Percentiles rank a stretch among this genome's conserved stretches.
phyloP scores from a whole-genome alignment of 2,329 filamentous ascomycete genomes.

The Ophiostoma ips region DNA sequence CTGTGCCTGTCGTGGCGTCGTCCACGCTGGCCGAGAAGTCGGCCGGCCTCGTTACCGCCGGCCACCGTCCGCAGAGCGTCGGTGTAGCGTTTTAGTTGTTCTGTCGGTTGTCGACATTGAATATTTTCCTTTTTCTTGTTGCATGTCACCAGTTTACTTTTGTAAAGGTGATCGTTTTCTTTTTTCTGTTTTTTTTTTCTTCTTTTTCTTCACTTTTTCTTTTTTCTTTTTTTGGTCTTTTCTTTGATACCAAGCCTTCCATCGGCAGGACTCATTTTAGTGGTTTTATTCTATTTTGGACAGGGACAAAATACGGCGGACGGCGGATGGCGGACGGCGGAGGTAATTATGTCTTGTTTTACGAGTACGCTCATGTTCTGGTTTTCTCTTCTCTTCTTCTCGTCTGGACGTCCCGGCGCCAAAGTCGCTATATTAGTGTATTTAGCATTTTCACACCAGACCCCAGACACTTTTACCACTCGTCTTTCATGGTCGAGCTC shows the following conservation, averaged over 20 bases:
- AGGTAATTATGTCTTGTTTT: background rate
- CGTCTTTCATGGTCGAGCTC: background rate
- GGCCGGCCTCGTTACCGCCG: background rate
- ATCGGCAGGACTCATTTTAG: background rate
- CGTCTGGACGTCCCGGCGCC: background rate
- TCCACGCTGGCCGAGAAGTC: background rate
- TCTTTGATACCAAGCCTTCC: constrained; percentile 6
- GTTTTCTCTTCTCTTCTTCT: background rate
- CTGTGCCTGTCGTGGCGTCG: background rate
- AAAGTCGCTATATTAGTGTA: background rate
- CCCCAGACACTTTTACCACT: background rate
- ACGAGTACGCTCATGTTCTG: background rate
- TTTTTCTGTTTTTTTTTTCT: background rate
- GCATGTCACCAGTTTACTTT: too few relatives aligned
- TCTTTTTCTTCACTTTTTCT: background rate
- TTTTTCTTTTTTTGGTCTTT: background rate
- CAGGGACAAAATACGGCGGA: background rate
- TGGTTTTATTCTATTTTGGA: background rate
- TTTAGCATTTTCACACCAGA: background rate
- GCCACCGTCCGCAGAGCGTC: constrained; percentile 26
- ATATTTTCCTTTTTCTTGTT: background rate
- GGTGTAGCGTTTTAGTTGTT: constrained; percentile 30
- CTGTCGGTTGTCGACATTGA: background rate
- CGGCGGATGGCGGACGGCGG: too few relatives aligned
- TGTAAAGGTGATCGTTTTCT: too few relatives aligned